Evolutionary conservation across 2,329 filamentous ascomycete genomes (phyloP).

Genomic region (Mycogone perniciosa): DNA sequence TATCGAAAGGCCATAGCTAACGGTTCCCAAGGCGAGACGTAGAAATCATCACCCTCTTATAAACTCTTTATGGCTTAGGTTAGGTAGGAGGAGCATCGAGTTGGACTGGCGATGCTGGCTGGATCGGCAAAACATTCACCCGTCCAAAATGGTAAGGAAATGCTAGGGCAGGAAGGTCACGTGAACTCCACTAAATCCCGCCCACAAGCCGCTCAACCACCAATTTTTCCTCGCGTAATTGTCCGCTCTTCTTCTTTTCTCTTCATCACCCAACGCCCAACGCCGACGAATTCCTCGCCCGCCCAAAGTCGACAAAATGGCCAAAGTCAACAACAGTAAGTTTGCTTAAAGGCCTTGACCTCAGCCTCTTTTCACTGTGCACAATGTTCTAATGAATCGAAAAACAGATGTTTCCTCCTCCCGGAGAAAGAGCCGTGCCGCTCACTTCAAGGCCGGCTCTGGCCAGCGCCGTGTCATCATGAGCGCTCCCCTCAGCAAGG

Average conservation of each 20-base stretch:
- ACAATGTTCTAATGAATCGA: slow-evolving; percentile 7
- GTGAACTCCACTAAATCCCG: slow-evolving; percentile 26
- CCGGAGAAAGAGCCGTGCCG: slow-evolving; percentile 97
- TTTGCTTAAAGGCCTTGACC: slow-evolving; percentile 5
- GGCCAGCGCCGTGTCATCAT: slow-evolving; percentile 93
- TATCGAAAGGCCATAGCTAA: no score
- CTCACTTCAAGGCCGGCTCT: slow-evolving; percentile 93
- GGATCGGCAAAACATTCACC: no score
- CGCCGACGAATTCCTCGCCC: slow-evolving; percentile 23
- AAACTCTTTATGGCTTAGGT: no score
- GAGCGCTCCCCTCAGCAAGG: slow-evolving; percentile 92
- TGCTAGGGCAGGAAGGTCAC: slow-evolving; percentile 23
- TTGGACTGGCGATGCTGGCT: no score
- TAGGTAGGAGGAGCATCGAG: no score
- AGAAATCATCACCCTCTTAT: no score
- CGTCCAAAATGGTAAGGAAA: background rate
- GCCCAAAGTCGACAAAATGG: slow-evolving; percentile 48
- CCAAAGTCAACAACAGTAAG: slow-evolving; percentile 61
- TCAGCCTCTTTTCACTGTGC: background rate
- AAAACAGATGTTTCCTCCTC: slow-evolving; percentile 60
- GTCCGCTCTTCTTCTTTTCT: slow-evolving; percentile 3
- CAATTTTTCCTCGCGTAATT: slow-evolving; percentile 10
- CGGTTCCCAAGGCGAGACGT: no score
- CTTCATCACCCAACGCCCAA: slow-evolving; percentile 25
- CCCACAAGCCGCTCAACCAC: slow-evolving; percentile 22